Conservation (phyloP, 1,139 yeast species). For the Trichomonascaceae sp. region DNA sequence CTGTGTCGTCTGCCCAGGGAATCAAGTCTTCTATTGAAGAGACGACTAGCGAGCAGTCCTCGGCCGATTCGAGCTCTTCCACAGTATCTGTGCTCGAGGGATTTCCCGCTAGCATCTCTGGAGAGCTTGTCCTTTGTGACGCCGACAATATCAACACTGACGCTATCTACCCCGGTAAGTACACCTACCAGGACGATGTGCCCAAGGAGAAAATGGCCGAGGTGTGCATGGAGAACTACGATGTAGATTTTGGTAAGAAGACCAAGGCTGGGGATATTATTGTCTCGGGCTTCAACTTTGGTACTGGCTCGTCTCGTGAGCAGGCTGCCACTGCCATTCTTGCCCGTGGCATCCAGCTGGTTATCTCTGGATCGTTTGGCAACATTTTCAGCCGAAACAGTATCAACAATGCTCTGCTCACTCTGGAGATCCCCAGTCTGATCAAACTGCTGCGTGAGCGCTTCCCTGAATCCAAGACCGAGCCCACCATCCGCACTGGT, state of each 20-base stretch:
- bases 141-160: conserved; percentile 98
- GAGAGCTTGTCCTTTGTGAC: conserved; percentile 88
- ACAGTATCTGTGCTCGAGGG: conserved; percentile 69
- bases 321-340: conserved; percentile 97
- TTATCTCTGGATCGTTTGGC: conserved; percentile 95
- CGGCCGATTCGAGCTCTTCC: conserved; percentile 26
- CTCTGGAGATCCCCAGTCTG: conserved; percentile 83
- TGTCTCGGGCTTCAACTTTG: conserved; percentile 87
- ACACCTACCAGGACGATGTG: conserved; percentile 95
- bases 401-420: conserved; percentile 86
- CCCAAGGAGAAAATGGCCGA: conserved; percentile 92
- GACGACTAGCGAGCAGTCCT: conserved; percentile 12
- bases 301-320: conserved; percentile 98
- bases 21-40: conserved; percentile 36
- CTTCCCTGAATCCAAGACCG: conserved; percentile 38
- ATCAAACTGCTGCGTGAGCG: conserved; percentile 62
- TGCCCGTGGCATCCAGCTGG: conserved; percentile 85
- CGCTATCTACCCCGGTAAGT: conserved; percentile 97
- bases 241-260: conserved; percentile 67
- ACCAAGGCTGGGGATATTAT: conserved; percentile 82
- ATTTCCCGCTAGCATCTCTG: conserved; percentile 77
- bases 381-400: conserved; percentile 92
- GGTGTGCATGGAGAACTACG: conserved; percentile 99
- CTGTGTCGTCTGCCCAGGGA: conserved; percentile 32
- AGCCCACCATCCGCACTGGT: conserved; percentile 87